Evolutionary conservation across 768 basidiomycete genomes (phyloP).

Genomic region (Phlebiopsis gigantea): DNA sequence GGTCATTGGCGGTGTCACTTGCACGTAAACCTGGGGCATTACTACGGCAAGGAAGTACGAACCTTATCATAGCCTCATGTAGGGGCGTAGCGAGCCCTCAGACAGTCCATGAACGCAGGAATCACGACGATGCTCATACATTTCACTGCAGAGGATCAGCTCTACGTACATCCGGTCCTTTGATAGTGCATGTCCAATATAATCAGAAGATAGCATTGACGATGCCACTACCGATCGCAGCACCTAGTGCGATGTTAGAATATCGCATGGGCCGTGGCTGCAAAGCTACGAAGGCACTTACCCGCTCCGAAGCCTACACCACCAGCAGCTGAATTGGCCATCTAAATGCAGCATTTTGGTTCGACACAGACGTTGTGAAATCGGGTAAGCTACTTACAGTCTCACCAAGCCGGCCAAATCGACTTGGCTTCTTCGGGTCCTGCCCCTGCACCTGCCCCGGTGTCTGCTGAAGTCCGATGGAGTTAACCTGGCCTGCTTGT

Average conservation of each 20-base stretch:
- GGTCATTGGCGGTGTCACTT: not conserved
- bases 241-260: constrained; percentile 31
- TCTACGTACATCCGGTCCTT: not conserved
- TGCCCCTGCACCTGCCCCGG: constrained; percentile 32
- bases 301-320: constrained; percentile 78
- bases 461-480: constrained; percentile 39
- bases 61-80: no score
- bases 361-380: not conserved
- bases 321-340: constrained; percentile 41
- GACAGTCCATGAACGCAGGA: no score
- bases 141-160: not conserved
- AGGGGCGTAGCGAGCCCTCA: no score
- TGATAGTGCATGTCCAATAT: not conserved
- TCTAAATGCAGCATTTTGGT: constrained; percentile 13
- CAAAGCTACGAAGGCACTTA: no score
- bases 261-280: no score
- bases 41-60: not conserved
- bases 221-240: constrained; percentile 48
- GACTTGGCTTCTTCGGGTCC: constrained; percentile 46
- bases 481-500: constrained; percentile 18
- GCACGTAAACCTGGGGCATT: not conserved
- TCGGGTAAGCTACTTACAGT: constrained; percentile 42
- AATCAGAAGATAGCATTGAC: constrained; percentile 43
- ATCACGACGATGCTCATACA: no score
- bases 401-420: constrained; percentile 50